Conservation (phyloP, 2,329 filamentous ascomycete genomes). For the Phoma sp. region DNA sequence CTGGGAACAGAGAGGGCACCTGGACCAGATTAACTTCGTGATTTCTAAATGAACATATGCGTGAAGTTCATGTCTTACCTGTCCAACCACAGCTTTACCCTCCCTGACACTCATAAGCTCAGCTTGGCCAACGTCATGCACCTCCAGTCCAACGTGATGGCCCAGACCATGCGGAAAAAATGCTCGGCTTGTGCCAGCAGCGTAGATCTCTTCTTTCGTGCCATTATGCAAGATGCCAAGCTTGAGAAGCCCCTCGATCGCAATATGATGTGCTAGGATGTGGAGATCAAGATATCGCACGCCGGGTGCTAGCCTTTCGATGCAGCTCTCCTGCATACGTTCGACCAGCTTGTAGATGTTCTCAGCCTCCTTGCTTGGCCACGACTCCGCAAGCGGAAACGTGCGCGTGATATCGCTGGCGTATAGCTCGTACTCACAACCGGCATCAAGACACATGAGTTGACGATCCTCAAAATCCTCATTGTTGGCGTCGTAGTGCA, state of each 20-base stretch:
- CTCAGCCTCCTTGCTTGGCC: slow-evolving; percentile 70
- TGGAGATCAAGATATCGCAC: slow-evolving; percentile 76
- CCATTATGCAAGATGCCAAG: slow-evolving; percentile 76
- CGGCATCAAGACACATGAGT: slow-evolving; percentile 85
- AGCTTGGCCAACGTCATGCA: slow-evolving; percentile 69
- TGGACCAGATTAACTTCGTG: slow-evolving; percentile 21
- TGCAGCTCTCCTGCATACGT: slow-evolving; percentile 80
- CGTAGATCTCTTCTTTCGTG: slow-evolving; percentile 73
- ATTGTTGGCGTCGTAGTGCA: slow-evolving; percentile 88
- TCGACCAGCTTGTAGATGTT: slow-evolving; percentile 80
- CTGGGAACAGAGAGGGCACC: slow-evolving; percentile 43
- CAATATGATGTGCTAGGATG: slow-evolving; percentile 74
- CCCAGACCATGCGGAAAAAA: slow-evolving; percentile 93
- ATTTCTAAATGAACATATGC: background rate
- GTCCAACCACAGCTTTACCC: slow-evolving; percentile 30
- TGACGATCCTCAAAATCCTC: slow-evolving; percentile 72
- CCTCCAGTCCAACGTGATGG: slow-evolving; percentile 92
- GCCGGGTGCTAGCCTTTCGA: slow-evolving; percentile 72
- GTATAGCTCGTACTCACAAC: slow-evolving; percentile 84
- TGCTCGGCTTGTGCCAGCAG: slow-evolving; percentile 80
- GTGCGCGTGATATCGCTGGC: slow-evolving; percentile 91
- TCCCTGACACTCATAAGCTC: slow-evolving; percentile 44
- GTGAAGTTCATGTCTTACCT: slow-evolving; percentile 23
- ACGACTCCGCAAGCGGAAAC: slow-evolving; percentile 77
- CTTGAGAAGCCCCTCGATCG: slow-evolving; percentile 71